A percentile compares a stretch with the other conserved stretches of the same genome.
These are phyloP conservation scores for Peniophora sp. DNA, from an alignment of 1,284 basidiomycete genomes.

Conservation along the genomic window DNA sequence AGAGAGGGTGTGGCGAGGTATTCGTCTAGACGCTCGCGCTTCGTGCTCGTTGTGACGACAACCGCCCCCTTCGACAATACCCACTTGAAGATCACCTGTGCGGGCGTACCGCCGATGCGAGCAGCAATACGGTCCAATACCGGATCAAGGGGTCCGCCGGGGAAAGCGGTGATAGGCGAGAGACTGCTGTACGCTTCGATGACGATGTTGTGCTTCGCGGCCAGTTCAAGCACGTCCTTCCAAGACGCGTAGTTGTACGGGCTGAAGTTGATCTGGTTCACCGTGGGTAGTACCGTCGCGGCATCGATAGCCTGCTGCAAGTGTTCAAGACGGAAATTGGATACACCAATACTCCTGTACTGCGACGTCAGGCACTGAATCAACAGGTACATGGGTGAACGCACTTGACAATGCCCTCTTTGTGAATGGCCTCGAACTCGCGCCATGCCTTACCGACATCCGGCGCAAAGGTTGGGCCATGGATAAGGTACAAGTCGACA, in stretches of 20 bases:
- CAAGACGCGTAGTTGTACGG: slow-evolving; percentile 60
- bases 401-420: slow-evolving; percentile 50
- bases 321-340: slow-evolving; percentile 56
- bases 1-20: slow-evolving; percentile 61
- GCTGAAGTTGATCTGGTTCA: slow-evolving; percentile 62
- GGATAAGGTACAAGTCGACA: slow-evolving; percentile 68
- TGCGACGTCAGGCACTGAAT: not conserved
- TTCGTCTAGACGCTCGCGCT: slow-evolving; percentile 51
- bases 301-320: slow-evolving; percentile 47
- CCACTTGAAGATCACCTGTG: slow-evolving; percentile 67
- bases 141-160: slow-evolving; percentile 65
- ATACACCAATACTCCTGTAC: slow-evolving; percentile 68
- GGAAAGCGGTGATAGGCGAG: slow-evolving; percentile 49
- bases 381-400: slow-evolving; percentile 6
- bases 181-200: slow-evolving; percentile 68
- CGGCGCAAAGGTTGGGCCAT: slow-evolving; percentile 39
- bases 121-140: slow-evolving; percentile 44
- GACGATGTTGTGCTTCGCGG: slow-evolving; percentile 48
- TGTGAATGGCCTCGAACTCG: slow-evolving; percentile 50
- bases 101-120: slow-evolving; percentile 46
- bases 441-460: slow-evolving; percentile 51
- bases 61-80: slow-evolving; percentile 57
- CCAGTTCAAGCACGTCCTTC: slow-evolving; percentile 48
- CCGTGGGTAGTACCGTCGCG: slow-evolving; percentile 55
- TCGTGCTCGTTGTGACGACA: slow-evolving; percentile 66